These are phyloP conservation scores for Neopestalotiopsis sp. DNA, from an alignment of 2,329 filamentous ascomycete species.

Conservation along the genomic window DNA sequence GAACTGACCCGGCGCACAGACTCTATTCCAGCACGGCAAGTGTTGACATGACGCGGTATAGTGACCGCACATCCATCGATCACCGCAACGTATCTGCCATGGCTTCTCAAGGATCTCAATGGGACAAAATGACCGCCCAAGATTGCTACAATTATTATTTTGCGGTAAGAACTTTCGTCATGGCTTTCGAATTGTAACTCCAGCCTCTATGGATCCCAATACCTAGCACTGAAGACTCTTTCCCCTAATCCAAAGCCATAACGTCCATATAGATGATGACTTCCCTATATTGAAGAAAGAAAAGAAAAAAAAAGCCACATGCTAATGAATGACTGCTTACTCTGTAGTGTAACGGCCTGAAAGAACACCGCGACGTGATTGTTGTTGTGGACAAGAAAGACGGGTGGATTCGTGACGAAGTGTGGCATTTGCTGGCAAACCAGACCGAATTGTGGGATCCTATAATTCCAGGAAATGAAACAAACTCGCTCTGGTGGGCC, in stretches of 20 bases:
- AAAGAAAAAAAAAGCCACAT: background rate
- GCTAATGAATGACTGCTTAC: background rate
- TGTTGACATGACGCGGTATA: too few species aligned
- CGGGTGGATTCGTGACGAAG: slow-evolving; percentile 26
- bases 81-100: background rate
- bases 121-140: slow-evolving; percentile 6
- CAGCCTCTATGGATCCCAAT: too few species aligned
- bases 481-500: slow-evolving; percentile 4
- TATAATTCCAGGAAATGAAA: slow-evolving; percentile 22
- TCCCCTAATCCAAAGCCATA: too few species aligned
- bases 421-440: slow-evolving; percentile 25
- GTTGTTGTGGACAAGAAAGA: slow-evolving; percentile 17
- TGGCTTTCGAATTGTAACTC: background rate
- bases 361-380: slow-evolving; percentile 10
- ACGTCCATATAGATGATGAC: too few species aligned
- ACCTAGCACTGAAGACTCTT: too few species aligned
- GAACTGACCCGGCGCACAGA: too few species aligned
- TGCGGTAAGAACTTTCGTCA: background rate
- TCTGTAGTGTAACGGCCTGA: background rate
- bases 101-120: background rate
- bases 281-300: too few species aligned
- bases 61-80: background rate
- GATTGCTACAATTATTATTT: slow-evolving; percentile 16
- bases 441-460: slow-evolving; percentile 24
- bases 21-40: too few species aligned